These are phyloP conservation scores for Polychytrium aggregatum DNA, from an alignment of 192 early-diverging fungal species.

Conservation along the genomic window DNA sequence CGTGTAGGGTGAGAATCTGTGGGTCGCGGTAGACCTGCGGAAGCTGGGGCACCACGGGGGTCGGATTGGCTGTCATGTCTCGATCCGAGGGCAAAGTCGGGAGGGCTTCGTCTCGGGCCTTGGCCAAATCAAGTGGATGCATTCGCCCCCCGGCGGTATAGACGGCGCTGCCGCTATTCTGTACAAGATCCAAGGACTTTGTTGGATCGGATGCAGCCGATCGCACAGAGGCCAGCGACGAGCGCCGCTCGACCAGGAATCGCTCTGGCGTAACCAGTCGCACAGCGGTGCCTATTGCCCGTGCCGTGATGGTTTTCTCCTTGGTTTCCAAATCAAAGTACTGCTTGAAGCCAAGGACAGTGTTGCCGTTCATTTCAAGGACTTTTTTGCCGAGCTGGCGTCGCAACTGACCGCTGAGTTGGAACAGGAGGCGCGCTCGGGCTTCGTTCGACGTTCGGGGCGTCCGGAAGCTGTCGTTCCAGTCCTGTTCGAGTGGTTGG, in stretches of 20 bases:
- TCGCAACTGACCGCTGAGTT: constrained; percentile 54
- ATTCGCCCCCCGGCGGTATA: too few relatives aligned
- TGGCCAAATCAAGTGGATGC: too few relatives aligned
- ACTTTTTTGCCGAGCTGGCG: constrained; percentile 65
- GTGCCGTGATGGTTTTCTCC: constrained; percentile 56
- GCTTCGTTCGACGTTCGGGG: constrained; percentile 69
- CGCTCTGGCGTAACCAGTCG: too few relatives aligned
- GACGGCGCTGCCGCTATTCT: too few relatives aligned
- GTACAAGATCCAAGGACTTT: too few relatives aligned
- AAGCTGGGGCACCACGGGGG: too few relatives aligned
- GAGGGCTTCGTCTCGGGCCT: too few relatives aligned
- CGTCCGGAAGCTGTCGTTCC: constrained; percentile 69
- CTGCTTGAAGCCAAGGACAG: constrained; percentile 60
- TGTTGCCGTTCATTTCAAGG: constrained; percentile 61
- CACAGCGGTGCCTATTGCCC: constrained; percentile 68
- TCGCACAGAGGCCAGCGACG: neutral
- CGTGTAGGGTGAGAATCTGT: constrained; percentile 33
- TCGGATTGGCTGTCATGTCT: too few relatives aligned
- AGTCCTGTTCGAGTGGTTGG: constrained; percentile 25
- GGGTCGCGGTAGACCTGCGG: constrained; percentile 5
- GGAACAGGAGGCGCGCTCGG: constrained; percentile 55
- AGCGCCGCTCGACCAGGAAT: constrained; percentile 17
- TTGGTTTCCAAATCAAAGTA: constrained; percentile 68
- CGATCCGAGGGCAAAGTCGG: too few relatives aligned
- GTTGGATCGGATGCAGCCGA: too few relatives aligned